Conservation (phyloP, 2,329 filamentous ascomycete species). For the Macrophomina tecta region DNA sequence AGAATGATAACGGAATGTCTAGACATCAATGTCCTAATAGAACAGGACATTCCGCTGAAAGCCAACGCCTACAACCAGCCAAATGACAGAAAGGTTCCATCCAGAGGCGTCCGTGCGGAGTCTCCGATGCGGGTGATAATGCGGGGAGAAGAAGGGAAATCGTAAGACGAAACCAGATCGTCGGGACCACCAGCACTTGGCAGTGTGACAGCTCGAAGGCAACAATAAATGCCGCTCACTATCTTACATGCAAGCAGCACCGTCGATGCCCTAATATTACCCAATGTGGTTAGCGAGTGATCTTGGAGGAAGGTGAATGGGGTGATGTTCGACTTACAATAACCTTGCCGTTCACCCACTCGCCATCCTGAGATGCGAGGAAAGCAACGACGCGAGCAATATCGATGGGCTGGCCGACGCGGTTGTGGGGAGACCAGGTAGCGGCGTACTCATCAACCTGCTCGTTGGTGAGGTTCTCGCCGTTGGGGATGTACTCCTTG, state of each 20-base stretch:
- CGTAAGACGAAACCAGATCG: no score
- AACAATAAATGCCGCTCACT: neutral
- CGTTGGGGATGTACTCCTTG: conserved; percentile 66
- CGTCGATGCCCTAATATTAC: conserved; percentile 34
- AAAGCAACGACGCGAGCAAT: conserved; percentile 70
- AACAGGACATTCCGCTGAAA: conserved; percentile 5
- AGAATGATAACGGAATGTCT: conserved; percentile 23
- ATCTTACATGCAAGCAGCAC: conserved; percentile 50
- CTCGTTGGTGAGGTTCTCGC: conserved; percentile 62
- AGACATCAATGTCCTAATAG: conserved; percentile 6
- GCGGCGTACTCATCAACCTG: conserved; percentile 68
- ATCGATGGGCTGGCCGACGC: conserved; percentile 71
- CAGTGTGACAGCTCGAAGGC: no score
- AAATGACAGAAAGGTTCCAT: neutral
- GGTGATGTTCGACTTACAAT: conserved; percentile 36
- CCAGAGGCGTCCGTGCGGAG: neutral
- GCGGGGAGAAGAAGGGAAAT: neutral
- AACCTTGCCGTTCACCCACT: conserved; percentile 63
- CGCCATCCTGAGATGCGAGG: conserved; percentile 63
- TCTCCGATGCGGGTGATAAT: neutral
- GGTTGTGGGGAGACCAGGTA: conserved; percentile 68
- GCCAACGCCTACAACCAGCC: conserved; percentile 8
- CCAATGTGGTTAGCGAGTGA: neutral
- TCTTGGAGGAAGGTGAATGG: conserved; percentile 35
- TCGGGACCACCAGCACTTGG: no score